These are phyloP conservation scores for Leishmania braziliensis DNA, from an alignment of 208 protist genomes.

Conservation along the genomic window DNA sequence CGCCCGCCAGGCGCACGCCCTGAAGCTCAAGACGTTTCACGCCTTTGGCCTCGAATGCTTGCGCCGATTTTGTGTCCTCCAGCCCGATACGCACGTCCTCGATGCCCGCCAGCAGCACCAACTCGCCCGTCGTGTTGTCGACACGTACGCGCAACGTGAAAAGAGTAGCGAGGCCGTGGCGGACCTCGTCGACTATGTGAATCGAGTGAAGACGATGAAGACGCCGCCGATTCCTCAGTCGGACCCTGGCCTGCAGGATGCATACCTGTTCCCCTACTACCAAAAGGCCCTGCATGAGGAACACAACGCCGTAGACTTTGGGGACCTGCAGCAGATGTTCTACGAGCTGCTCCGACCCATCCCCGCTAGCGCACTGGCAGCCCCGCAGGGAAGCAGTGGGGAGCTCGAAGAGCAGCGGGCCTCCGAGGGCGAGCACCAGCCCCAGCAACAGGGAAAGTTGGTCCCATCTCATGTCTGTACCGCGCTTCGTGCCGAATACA, in stretches of 20 bases:
- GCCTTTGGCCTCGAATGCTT: constrained; percentile 84
- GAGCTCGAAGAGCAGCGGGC: background rate
- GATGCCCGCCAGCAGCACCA: constrained; percentile 60
- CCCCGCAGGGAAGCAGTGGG: background rate
- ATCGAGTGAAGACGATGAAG: constrained; percentile 70
- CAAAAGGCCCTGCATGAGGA: constrained; percentile 70
- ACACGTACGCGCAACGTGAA: constrained; percentile 44
- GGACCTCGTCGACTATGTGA: constrained; percentile 66
- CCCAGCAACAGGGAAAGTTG: background rate
- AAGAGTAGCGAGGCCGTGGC: constrained; percentile 64
- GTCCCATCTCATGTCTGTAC: constrained; percentile 38
- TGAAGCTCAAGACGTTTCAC: constrained; percentile 89
- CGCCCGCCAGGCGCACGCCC: constrained; percentile 10
- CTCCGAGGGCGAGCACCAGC: background rate
- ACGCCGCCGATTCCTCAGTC: constrained; percentile 39
- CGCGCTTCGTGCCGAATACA: constrained; percentile 54
- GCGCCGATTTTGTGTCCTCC: constrained; percentile 61
- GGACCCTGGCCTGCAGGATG: constrained; percentile 59
- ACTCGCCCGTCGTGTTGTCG: constrained; percentile 60
- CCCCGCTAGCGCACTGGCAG: background rate
- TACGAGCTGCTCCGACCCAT: constrained; percentile 51
- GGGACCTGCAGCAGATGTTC: constrained; percentile 82
- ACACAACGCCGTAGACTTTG: constrained; percentile 81
- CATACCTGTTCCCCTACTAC: constrained; percentile 77
- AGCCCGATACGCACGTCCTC: constrained; percentile 52